Conservation (phyloP, 1,284 basidiomycete species). For the Cryptococcus wingfieldii region DNA sequence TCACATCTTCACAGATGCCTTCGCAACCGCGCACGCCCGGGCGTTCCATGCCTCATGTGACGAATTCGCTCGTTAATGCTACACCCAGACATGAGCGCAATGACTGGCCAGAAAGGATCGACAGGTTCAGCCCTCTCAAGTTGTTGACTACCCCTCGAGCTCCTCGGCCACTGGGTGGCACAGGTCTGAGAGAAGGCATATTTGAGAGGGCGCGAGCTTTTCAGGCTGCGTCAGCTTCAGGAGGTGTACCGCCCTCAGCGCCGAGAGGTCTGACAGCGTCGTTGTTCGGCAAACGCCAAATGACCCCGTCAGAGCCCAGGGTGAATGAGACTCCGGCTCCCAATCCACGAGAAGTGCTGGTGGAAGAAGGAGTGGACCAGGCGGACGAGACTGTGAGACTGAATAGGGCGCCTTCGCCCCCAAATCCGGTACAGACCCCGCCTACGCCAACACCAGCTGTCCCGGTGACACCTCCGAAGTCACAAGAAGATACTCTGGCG, state of each 20-base stretch:
- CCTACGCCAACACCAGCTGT: background rate
- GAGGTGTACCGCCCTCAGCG: background rate
- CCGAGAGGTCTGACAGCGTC: background rate
- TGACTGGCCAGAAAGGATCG: slow-evolving; percentile 7
- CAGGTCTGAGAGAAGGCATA: slow-evolving; percentile 16
- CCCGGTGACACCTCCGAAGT: background rate
- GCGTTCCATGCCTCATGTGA: slow-evolving; percentile 21
- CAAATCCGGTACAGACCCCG: background rate
- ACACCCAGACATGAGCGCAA: slow-evolving; percentile 14
- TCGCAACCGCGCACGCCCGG: slow-evolving; percentile 10
- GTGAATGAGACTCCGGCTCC: background rate
- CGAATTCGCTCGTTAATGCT: slow-evolving; percentile 34
- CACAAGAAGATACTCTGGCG: background rate
- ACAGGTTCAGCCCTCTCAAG: slow-evolving; percentile 33
- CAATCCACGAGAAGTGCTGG: background rate
- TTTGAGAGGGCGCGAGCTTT: slow-evolving; percentile 13
- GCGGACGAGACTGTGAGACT: slow-evolving; percentile 9
- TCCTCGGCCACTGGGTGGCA: slow-evolving; percentile 9
- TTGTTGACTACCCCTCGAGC: slow-evolving; percentile 32
- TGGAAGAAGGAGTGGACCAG: background rate
- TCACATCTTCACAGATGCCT: background rate
- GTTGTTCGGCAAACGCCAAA: too few relatives aligned
- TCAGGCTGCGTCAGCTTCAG: background rate
- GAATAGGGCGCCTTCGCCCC: background rate
- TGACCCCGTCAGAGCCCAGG: background rate